Base-by-base conservation (phyloP, 75 land plant genomes). In the Pinus taeda region DNA sequence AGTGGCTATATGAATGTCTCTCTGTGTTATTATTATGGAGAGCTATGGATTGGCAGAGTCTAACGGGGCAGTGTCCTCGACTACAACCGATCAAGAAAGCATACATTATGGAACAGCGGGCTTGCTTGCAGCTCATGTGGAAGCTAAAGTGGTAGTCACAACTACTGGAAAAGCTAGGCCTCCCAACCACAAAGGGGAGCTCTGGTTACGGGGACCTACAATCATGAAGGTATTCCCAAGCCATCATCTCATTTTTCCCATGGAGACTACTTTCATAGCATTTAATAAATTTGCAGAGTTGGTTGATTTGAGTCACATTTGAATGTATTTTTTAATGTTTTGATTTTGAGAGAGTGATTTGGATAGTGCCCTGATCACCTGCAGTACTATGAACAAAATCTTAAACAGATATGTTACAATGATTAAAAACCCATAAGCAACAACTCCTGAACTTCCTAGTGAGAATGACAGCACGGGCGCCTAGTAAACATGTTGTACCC, bases 21-120 rank as follows among this genome's bases (percentile, higher is more conserved):
- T 37, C 39, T 37, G 39, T 37, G 33, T 66, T 37, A 66, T 13
- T 66, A 66, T 66, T 5, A 8, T 81, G 24, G 85, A 88, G 74
- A 90, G 99, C 53, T 96, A 96, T 77, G 99, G 95, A 8, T 60
- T 96, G 82, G 94, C 99, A 57, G 99, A 96, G 70, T 78, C 93
- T 20, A 79, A 88, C 4, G 91, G 83, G 45, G 78, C 88, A 37
- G 98, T 91, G 0, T 82, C 96, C 20, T 80, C 85, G 65, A 87
- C 93, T 13, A 1, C 5, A 37, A 37, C 39, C 18, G 76, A 83
- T 61, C 91, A 88, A 80, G 92, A 88, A 85, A 87, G 84, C 73
- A 75, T 75, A 24, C 77, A 85, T 37, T 86, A 89, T 76, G 98
- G 95, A 0, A 87, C 98, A 18, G 91, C 92, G 7, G 98, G 95